phyloP scores from a whole-genome alignment of 2,329 filamentous ascomycete species.

The Seiridium unicorne region DNA sequence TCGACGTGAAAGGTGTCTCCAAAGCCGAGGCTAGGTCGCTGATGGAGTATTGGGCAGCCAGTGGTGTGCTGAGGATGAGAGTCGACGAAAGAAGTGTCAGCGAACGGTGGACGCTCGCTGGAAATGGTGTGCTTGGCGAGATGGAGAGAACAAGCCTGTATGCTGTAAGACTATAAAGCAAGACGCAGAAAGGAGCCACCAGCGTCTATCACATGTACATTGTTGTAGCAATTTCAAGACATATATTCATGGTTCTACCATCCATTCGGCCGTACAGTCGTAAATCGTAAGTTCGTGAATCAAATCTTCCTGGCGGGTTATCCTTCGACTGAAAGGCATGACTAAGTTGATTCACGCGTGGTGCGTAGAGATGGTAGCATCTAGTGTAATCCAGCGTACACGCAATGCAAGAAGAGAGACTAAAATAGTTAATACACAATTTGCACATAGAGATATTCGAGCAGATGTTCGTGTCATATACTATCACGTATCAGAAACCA shows the following conservation, averaged over 20 bases:
- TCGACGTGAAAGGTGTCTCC: conserved; percentile 66
- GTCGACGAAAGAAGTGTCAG: conserved; percentile 70
- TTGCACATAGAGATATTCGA: too few species aligned
- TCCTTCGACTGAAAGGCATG: too few species aligned
- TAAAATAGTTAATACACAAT: too few species aligned
- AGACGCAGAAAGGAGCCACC: not conserved
- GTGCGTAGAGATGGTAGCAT: too few species aligned
- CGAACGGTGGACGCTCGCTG: conserved; percentile 82
- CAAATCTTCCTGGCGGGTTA: too few species aligned
- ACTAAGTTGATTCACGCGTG: too few species aligned
- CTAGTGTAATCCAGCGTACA: too few species aligned
- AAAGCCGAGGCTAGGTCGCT: conserved; percentile 73
- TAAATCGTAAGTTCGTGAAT: too few species aligned
- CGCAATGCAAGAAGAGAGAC: too few species aligned
- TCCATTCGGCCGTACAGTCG: not conserved
- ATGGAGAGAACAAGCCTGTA: conserved; percentile 66
- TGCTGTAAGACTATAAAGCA: conserved; percentile 10
- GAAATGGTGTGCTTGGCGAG: conserved; percentile 78
- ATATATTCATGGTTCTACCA: not conserved
- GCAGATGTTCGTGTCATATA: too few species aligned
- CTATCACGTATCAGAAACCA: too few species aligned
- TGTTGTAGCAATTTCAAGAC: not conserved
- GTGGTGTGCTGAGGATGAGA: conserved; percentile 70
- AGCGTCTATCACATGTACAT: not conserved
- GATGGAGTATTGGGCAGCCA: conserved; percentile 92